A percentile compares a stretch with the other conserved stretches of the same genome.
Conservation (phyloP, 148 eudicot species). For the Fagopyrum homotropicum region DNA sequence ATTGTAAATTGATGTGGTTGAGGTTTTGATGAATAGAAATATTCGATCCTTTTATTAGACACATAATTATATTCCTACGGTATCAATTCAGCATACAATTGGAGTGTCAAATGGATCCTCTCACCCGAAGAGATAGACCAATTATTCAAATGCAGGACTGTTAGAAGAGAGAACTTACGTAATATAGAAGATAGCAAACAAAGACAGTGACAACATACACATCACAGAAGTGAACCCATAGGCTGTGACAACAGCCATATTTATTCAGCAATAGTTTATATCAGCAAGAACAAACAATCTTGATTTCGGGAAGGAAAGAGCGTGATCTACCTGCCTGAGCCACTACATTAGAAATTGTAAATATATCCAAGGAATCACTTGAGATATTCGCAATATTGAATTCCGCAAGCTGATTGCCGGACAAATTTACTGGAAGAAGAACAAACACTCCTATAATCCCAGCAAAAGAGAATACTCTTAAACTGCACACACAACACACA, state of each 20-base stretch:
- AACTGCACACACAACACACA: slow-evolving; percentile 32
- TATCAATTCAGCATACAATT: slow-evolving; percentile 13
- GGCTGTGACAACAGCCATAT: slow-evolving; percentile 4
- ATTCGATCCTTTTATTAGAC: slow-evolving; percentile 53
- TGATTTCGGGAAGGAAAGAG: slow-evolving; percentile 4
- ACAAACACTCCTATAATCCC: slow-evolving; percentile 66
- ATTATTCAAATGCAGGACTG: background rate
- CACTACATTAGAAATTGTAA: slow-evolving; percentile 72
- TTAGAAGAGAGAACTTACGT: slow-evolving; percentile 7
- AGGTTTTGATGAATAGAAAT: slow-evolving; percentile 71
- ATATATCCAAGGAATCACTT: slow-evolving; percentile 52
- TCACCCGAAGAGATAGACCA: background rate
- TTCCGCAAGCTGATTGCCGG: slow-evolving; percentile 49
- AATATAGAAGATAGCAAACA: slow-evolving; percentile 16
- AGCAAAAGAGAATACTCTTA: slow-evolving; percentile 50
- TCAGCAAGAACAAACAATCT: background rate
- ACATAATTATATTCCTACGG: slow-evolving; percentile 72
- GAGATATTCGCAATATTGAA: slow-evolving; percentile 45
- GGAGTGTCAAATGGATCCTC: background rate
- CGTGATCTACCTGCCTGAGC: slow-evolving; percentile 47
- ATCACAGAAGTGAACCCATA: slow-evolving; percentile 20
- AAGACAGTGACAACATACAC: slow-evolving; percentile 18
- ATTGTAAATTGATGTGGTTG: slow-evolving; percentile 72
- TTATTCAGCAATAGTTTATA: background rate
- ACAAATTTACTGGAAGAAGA: slow-evolving; percentile 67